Evolutionary conservation across 2,329 filamentous ascomycete species (phyloP).

Genomic region (Cadophora gregata): DNA sequence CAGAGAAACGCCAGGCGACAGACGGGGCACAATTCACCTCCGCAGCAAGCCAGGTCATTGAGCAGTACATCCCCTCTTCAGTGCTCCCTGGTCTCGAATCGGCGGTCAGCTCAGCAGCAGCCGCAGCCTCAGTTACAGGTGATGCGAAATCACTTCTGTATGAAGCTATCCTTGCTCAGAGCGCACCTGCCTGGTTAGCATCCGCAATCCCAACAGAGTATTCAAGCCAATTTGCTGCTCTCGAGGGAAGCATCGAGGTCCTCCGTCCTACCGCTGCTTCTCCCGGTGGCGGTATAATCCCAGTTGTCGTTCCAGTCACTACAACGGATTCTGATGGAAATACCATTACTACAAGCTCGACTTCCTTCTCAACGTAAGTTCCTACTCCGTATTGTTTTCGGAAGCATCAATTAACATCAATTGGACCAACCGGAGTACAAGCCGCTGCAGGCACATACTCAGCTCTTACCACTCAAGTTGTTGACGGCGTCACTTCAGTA

Average conservation of each 20-base stretch:
- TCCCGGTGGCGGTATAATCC: slow-evolving; percentile 22
- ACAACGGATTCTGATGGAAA: slow-evolving; percentile 17
- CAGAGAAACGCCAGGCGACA: slow-evolving; percentile 27
- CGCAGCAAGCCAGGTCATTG: slow-evolving; percentile 40
- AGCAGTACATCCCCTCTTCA: slow-evolving; percentile 42
- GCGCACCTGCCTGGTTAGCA: slow-evolving; percentile 41
- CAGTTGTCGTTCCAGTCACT: slow-evolving; percentile 27
- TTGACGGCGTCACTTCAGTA: slow-evolving; percentile 29
- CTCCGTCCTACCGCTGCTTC: slow-evolving; percentile 30
- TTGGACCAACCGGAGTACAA: slow-evolving; percentile 9
- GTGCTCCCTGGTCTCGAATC: slow-evolving; percentile 37
- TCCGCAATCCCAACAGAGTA: slow-evolving; percentile 42
- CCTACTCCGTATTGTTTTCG: not conserved
- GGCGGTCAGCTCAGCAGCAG: slow-evolving; percentile 41
- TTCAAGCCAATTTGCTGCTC: slow-evolving; percentile 36
- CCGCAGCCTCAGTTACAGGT: slow-evolving; percentile 40
- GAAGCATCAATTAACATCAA: not conserved
- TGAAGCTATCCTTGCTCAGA: slow-evolving; percentile 36
- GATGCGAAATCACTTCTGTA: slow-evolving; percentile 41
- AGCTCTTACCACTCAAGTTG: slow-evolving; percentile 27
- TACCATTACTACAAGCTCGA: slow-evolving; percentile 33
- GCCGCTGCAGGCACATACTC: slow-evolving; percentile 25
- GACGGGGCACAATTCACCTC: slow-evolving; percentile 35
- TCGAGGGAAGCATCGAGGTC: slow-evolving; percentile 38
- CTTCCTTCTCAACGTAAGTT: slow-evolving; percentile 11